These are phyloP conservation scores for Cardamine occulta DNA, from an alignment of 345 rosid genomes.

Conservation along the genomic window DNA sequence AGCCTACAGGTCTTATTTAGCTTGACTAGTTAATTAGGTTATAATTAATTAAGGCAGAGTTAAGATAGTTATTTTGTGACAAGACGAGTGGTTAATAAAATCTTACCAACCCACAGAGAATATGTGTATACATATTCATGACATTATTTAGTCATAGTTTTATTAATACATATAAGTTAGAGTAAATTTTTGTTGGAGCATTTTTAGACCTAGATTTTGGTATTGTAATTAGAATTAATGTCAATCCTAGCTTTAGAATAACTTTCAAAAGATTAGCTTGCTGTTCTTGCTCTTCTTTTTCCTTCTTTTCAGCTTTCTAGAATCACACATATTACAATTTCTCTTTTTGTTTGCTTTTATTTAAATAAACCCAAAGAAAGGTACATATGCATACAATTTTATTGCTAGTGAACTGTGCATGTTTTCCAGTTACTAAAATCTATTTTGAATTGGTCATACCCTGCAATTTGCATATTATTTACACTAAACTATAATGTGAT, in stretches of 20 bases:
- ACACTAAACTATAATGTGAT: not conserved
- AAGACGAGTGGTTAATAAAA: constrained; percentile 10
- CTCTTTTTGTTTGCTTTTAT: too few species aligned
- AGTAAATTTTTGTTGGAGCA: not conserved
- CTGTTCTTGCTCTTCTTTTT: not conserved
- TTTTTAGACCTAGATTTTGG: not conserved
- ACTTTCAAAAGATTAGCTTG: not conserved
- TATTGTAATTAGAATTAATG: constrained; percentile 1
- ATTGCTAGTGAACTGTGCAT: not conserved
- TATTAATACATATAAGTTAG: not conserved
- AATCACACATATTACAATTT: not conserved
- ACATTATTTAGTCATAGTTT: not conserved
- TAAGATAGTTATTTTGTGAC: constrained; percentile 5
- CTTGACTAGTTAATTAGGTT: constrained; percentile 1
- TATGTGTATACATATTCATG: not conserved
- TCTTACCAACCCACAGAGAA: constrained; percentile 17
- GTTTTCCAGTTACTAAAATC: not conserved
- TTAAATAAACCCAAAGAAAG: too few species aligned
- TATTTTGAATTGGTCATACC: not conserved
- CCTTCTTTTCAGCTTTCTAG: constrained; percentile 10
- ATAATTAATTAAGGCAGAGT: not conserved
- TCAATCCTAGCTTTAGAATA: constrained; percentile 16
- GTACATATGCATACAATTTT: not conserved
- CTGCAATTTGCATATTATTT: not conserved
- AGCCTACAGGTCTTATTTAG: not conserved